phyloP scores from a whole-genome alignment of 768 basidiomycete genomes.

The Russula virescens region DNA sequence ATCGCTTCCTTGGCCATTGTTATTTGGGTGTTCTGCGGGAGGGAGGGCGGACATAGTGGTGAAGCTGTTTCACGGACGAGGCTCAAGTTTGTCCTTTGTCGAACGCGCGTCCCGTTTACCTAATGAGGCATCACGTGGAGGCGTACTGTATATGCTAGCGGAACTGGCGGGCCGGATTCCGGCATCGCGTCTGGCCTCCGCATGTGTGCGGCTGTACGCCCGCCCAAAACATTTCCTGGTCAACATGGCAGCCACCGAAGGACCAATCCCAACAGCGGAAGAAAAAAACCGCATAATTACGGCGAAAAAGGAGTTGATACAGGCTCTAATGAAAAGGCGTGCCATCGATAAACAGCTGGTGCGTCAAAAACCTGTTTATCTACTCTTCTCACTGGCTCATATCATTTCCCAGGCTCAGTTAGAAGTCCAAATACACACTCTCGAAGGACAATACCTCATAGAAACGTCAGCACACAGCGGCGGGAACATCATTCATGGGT shows the following conservation, averaged over 20 bases:
- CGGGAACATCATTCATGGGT: slow-evolving; percentile 84
- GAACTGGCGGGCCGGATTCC: slow-evolving; percentile 11
- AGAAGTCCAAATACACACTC: slow-evolving; percentile 72
- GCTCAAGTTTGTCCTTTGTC: not conserved
- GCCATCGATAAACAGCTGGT: slow-evolving; percentile 74
- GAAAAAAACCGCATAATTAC: slow-evolving; percentile 67
- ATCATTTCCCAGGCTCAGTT: slow-evolving; percentile 48
- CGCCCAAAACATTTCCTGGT: not conserved
- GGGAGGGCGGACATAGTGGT: slow-evolving; percentile 18
- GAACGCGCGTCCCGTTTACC: slow-evolving; percentile 22
- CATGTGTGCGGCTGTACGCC: not conserved
- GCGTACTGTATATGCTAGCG: not conserved
- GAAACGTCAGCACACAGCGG: slow-evolving; percentile 74
- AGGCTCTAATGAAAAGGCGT: slow-evolving; percentile 70
- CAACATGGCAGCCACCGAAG: slow-evolving; percentile 34
- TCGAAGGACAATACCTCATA: slow-evolving; percentile 69
- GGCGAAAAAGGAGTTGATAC: slow-evolving; percentile 67
- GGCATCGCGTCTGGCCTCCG: slow-evolving; percentile 1
- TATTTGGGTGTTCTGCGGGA: slow-evolving; percentile 15
- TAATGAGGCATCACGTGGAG: not conserved
- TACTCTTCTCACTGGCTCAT: not conserved
- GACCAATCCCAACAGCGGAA: slow-evolving; percentile 45
- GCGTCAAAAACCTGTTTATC: slow-evolving; percentile 26
- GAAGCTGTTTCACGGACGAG: not conserved
- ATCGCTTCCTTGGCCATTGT: slow-evolving; percentile 9